Percentiles rank a stretch among this genome's conserved stretches.
phyloP scores from a whole-genome alignment of 2,329 filamentous ascomycete genomes.

The Cladosporium sp. region DNA sequence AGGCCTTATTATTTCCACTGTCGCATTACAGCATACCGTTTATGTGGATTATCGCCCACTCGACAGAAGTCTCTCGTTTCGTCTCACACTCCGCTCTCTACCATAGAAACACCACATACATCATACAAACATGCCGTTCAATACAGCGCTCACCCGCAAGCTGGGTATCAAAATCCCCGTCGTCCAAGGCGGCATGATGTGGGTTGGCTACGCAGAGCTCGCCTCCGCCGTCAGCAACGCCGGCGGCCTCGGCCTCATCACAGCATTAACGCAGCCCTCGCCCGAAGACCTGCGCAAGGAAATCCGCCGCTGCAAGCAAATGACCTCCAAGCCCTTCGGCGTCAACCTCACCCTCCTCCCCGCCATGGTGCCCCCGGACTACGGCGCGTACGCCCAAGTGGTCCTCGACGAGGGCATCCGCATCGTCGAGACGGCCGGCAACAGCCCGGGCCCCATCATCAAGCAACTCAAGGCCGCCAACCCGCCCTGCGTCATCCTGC shows the following conservation, averaged over 20 bases:
- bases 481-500: conserved; percentile 63
- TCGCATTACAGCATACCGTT: neutral
- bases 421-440: conserved; percentile 89
- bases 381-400: conserved; percentile 82
- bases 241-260: conserved; percentile 77
- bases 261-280: conserved; percentile 84
- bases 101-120: conserved; percentile 3
- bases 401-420: conserved; percentile 88
- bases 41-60: neutral
- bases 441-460: conserved; percentile 86
- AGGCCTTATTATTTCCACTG: conserved; percentile 1
- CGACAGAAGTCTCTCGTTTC: neutral
- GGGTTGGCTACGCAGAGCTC: conserved; percentile 74
- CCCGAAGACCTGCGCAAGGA: conserved; percentile 89
- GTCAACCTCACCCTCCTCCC: conserved; percentile 95
- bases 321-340: conserved; percentile 76
- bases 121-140: conserved; percentile 53
- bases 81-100: neutral
- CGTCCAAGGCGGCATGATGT: conserved; percentile 83
- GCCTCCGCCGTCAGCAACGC: conserved; percentile 71
- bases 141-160: conserved; percentile 56
- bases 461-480: conserved; percentile 74
- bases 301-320: conserved; percentile 75
- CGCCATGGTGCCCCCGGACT: conserved; percentile 83
- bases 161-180: conserved; percentile 66